phyloP scores from a whole-genome alignment of 805 yeast genomes.

The Teunomyces atbi region DNA sequence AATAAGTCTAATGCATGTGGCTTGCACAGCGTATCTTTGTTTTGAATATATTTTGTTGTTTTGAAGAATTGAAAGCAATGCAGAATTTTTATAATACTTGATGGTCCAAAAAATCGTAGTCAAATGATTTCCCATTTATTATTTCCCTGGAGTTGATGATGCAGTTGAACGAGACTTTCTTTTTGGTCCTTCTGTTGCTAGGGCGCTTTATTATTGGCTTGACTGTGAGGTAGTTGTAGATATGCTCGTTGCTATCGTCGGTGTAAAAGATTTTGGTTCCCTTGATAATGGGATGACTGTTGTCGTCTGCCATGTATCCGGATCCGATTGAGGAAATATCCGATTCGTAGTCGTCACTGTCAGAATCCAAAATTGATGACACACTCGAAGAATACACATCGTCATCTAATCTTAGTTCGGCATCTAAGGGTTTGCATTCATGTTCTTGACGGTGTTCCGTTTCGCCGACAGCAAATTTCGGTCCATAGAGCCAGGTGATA shows the following conservation, averaged over 20 bases:
- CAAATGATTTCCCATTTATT: slow-evolving; percentile 42
- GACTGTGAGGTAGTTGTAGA: slow-evolving; percentile 11
- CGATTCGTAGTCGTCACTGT: slow-evolving; percentile 11
- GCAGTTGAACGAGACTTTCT: slow-evolving; percentile 41
- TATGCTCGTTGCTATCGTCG: slow-evolving; percentile 8
- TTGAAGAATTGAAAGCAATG: slow-evolving; percentile 7
- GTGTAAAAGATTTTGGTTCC: slow-evolving; percentile 1
- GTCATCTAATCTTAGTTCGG: slow-evolving; percentile 15
- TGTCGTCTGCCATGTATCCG: slow-evolving; percentile 13
- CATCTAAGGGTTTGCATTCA: background rate
- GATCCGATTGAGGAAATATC: slow-evolving; percentile 14
- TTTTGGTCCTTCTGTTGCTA: slow-evolving; percentile 4
- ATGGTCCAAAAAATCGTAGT: slow-evolving; percentile 43
- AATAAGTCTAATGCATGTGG: background rate
- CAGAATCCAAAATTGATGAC: slow-evolving; percentile 7
- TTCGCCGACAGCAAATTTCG: slow-evolving; percentile 23
- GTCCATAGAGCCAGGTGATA: slow-evolving; percentile 56
- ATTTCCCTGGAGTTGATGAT: slow-evolving; percentile 46
- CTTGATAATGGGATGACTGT: slow-evolving; percentile 6
- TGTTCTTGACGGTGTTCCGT: slow-evolving; percentile 1
- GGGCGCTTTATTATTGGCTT: slow-evolving; percentile 19
- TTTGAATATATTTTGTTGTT: background rate
- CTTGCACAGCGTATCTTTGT: background rate
- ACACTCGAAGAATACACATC: slow-evolving; percentile 6
- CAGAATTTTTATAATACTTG: slow-evolving; percentile 22